Evolutionary conservation across 2,329 filamentous ascomycete genomes (phyloP), one percentile per base, ranked within the genome.

Genomic region (Ceratocystiopsis minuta): DNA sequence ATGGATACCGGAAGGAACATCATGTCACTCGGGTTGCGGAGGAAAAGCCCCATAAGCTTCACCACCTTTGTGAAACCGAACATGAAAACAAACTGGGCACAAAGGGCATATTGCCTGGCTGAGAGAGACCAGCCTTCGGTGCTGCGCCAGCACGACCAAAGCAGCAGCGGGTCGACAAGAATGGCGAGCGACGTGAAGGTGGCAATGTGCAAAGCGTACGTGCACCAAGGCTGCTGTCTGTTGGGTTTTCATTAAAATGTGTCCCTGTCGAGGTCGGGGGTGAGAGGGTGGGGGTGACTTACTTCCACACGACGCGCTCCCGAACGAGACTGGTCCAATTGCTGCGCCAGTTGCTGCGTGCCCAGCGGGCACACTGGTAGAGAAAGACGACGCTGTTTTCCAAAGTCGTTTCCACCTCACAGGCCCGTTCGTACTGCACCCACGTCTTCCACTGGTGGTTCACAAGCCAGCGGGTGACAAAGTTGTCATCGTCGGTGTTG

Each of bases 401-500:
- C 35, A 96, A 69, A 3, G 87, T 95, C 20, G 88, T 96, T 64
- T 90, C 78, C 46, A 96, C 80, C 60, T 92, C 83, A 53, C 84
- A 92, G 56, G 92, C 84, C 38, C 72, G 75, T 58, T 94, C 80
- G 62, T 94, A 94, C 63, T 96, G 88, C 59, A 95, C 82, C 68
- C 83, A 88, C 17, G 87, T 95, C 63, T 92, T 85, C 83, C 85
- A 93, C 51, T 79, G 72, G 63, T 94, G 80, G 49, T 77, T 82
- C 51, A 95, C 87, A 54, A 96, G 72, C 88, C 88, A 96, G 44
- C 88, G 78, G 7, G 88, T 95, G 52, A 96, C 84, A 63, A 95
- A 96, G 63, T 96, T 96, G 67, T 96, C 88, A 59, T 96, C 88
- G 60, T 96, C 88, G 20, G 88, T 86, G 55, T 95, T 95, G 46